Evolutionary conservation across 352 stramenopile species (phyloP), one percentile per base, ranked within the genome.

Genomic region (Phytophthora rubi): DNA sequence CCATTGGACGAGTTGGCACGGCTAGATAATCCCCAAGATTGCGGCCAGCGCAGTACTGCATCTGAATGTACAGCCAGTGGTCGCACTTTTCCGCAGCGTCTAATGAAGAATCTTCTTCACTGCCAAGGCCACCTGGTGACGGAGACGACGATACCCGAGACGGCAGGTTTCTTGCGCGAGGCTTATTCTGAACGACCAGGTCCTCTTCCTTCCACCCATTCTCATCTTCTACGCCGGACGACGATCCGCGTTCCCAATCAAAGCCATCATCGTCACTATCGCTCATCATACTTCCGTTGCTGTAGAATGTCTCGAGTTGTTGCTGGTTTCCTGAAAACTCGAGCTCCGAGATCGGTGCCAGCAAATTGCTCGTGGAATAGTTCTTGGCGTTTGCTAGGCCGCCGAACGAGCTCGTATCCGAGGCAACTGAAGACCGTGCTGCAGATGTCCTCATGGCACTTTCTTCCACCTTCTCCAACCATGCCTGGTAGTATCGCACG

Each of bases 1-100:
- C 76, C 79, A 95, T 92, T 15, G 81, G 76, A 4, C 86, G 84
- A 6, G 70, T 86, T 4, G 86, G 85, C 16, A 94, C 71, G 21
- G 83, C 76, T 48, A 97, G 64, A 69, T 93, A 96, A 47, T 97
- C 86, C 9, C 80, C 86, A n/a, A 97, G 81, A 26, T 93, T 97
- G 48, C 89, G 81, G 0, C 81, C 85, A 16, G 88, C 88, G 73
- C 91, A 98, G 72, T 97, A 96, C 60, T 94, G 88, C 92, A 98
- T 98, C 68, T 98, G 91, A 53, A 98, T 98, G 66, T 96, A 98
- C 55, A 98, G 66, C 86, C 88, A 94, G 64, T 97, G 90, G 53
- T 97, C 90, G 65, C 84, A 93, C 33, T 79, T 82, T 54, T 92
- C 82, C 16, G 65, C 53, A 2, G 81, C 75, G 42, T 85, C 80